These are phyloP conservation scores for Salix caprea DNA, from an alignment of 345 rosid species.

Conservation along the genomic window DNA sequence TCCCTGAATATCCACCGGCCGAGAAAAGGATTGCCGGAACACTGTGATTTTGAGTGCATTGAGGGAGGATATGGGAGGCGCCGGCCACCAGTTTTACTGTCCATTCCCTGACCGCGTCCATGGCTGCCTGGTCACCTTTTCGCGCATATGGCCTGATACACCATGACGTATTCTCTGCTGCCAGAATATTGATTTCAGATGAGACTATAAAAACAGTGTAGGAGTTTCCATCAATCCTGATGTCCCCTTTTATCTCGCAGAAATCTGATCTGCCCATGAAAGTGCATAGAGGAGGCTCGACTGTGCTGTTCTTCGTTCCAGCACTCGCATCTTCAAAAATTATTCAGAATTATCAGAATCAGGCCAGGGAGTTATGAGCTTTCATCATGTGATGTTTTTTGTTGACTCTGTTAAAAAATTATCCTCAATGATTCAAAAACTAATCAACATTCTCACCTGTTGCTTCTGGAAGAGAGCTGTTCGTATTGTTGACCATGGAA, in stretches of 20 bases:
- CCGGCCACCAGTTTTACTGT: constrained; percentile 34
- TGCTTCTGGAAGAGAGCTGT: constrained; percentile 11
- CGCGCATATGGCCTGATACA: constrained; percentile 61
- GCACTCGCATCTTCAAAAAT: constrained; percentile 7
- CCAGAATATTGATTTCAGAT: constrained; percentile 1
- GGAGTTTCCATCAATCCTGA: constrained; percentile 51
- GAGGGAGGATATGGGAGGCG: constrained; percentile 21
- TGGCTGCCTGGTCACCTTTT: constrained; percentile 52
- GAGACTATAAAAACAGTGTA: constrained; percentile 38
- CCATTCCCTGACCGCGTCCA: constrained; percentile 57
- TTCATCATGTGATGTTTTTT: background rate
- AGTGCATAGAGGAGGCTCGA: constrained; percentile 37
- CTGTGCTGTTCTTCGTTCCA: constrained; percentile 10
- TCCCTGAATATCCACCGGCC: constrained; percentile 66
- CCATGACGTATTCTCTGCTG: constrained; percentile 37
- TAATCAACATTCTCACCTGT: background rate
- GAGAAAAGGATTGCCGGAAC: constrained; percentile 74
- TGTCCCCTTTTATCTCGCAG: constrained; percentile 52
- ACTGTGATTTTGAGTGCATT: constrained; percentile 40
- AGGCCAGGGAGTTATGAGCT: background rate
- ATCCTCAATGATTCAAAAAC: background rate
- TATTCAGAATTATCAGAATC: background rate
- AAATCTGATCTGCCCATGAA: constrained; percentile 49
- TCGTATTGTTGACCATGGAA: constrained; percentile 14
- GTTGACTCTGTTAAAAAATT: background rate